These are phyloP conservation scores for Beta macrorhiza DNA, from an alignment of 179 eudicot species.

Conservation along the genomic window DNA sequence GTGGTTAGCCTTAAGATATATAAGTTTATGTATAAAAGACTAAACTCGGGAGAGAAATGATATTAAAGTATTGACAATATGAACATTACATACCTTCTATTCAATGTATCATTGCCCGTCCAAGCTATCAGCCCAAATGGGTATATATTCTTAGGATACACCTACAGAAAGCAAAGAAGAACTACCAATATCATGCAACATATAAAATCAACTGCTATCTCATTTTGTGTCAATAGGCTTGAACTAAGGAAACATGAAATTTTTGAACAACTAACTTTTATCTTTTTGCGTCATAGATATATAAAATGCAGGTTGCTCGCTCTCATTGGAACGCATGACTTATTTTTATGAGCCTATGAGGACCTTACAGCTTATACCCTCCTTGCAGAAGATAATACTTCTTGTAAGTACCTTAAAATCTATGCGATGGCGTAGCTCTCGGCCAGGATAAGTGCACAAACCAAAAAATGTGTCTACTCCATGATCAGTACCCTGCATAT, in stretches of 20 bases:
- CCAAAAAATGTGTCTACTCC: conserved; percentile 98
- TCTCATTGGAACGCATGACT: background rate
- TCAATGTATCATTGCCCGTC: conserved; percentile 95
- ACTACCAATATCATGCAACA: background rate
- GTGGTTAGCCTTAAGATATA: background rate
- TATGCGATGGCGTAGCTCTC: conserved; percentile 81
- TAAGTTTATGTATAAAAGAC: background rate
- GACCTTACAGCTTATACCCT: too few species aligned
- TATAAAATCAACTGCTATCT: background rate
- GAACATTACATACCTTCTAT: conserved; percentile 58
- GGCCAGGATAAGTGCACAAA: conserved; percentile 91
- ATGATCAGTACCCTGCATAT: conserved; percentile 66
- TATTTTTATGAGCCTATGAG: background rate
- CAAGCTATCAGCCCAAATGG: conserved; percentile 88
- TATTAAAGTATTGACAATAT: background rate
- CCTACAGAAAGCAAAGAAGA: conserved; percentile 39
- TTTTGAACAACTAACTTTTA: background rate
- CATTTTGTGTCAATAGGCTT: background rate
- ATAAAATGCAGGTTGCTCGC: background rate
- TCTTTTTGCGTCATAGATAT: background rate
- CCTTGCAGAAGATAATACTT: too few species aligned
- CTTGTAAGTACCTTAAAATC: conserved; percentile 66
- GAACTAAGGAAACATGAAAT: background rate
- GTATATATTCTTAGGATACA: conserved; percentile 77
- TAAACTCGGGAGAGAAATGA: background rate